These are phyloP conservation scores for Bombardia bombarda DNA, from an alignment of 495 filamentous ascomycete genomes.

Conservation along the genomic window DNA sequence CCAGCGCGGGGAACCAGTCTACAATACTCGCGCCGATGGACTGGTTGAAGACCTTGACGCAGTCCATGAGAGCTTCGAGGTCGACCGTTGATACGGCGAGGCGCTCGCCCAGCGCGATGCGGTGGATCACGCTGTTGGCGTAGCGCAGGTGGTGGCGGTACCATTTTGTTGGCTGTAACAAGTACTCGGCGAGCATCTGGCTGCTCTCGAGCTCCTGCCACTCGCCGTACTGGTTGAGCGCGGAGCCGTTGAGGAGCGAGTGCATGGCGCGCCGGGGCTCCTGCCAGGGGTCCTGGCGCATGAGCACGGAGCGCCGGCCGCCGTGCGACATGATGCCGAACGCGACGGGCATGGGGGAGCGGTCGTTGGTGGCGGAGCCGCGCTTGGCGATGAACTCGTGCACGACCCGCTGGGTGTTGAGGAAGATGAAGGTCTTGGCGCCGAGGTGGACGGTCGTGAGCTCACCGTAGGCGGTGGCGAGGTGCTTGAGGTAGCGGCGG, in stretches of 20 bases:
- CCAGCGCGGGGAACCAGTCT: slow-evolving; percentile 35
- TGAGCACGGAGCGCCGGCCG: slow-evolving; percentile 20
- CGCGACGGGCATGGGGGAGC: slow-evolving; percentile 19
- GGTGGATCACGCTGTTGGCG: slow-evolving; percentile 21
- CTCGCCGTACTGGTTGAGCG: slow-evolving; percentile 24
- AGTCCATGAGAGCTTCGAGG: slow-evolving; percentile 7
- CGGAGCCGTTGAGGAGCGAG: slow-evolving; percentile 28
- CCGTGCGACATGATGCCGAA: slow-evolving; percentile 18
- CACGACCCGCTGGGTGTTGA: slow-evolving; percentile 28
- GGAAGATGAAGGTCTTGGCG: slow-evolving; percentile 23
- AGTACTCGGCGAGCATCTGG: slow-evolving; percentile 29
- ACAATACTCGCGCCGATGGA: slow-evolving; percentile 18
- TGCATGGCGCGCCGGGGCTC: slow-evolving; percentile 32
- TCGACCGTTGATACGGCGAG: slow-evolving; percentile 4
- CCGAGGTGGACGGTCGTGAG: slow-evolving; percentile 19
- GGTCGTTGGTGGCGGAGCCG: slow-evolving; percentile 18
- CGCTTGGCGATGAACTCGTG: slow-evolving; percentile 26
- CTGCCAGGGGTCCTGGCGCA: slow-evolving; percentile 19
- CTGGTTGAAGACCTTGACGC: slow-evolving; percentile 3
- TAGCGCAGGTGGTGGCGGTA: slow-evolving; percentile 36
- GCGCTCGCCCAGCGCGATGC: slow-evolving; percentile 8
- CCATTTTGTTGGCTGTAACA: slow-evolving; percentile 26
- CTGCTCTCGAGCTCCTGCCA: slow-evolving; percentile 35
- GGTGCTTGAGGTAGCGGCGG: neutral
- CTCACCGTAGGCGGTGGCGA: slow-evolving; percentile 8